These are phyloP conservation scores for Erodium moschatum DNA, from an alignment of 441 rosid species.

Conservation along the genomic window DNA sequence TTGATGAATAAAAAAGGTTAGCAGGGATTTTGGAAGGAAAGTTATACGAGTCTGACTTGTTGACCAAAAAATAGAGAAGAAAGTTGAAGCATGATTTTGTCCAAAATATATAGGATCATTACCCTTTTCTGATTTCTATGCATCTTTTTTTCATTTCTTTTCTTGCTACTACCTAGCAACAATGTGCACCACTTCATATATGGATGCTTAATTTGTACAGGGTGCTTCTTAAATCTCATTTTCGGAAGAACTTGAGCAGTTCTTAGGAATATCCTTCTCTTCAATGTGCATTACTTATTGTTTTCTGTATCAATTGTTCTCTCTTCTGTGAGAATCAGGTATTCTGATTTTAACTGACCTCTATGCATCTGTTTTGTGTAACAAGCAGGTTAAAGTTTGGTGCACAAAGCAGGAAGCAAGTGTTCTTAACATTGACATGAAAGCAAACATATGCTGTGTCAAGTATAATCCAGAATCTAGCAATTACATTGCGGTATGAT, in stretches of 20 bases:
- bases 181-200: too few relatives aligned
- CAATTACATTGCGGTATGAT: conserved; percentile 80
- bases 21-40: background rate
- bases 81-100: background rate
- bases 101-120: background rate
- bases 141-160: too few relatives aligned
- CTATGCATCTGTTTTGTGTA: conserved; percentile 18
- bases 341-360: conserved; percentile 12
- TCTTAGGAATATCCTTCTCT: background rate
- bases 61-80: background rate
- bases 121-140: too few relatives aligned
- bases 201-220: too few relatives aligned
- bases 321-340: conserved; percentile 6
- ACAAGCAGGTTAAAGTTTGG: conserved; percentile 93
- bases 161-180: too few relatives aligned
- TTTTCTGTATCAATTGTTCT: background rate
- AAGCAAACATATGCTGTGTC: conserved; percentile 96
- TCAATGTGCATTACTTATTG: background rate
- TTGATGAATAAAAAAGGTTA: background rate
- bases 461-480: conserved; percentile 97
- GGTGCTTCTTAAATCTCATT: background rate
- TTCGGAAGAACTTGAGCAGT: background rate
- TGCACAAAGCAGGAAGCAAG: conserved; percentile 94
- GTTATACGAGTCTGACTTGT: background rate
- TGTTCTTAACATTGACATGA: conserved; percentile 90